phyloP scores from a whole-genome alignment of 2,329 filamentous ascomycete species.

The Zymoseptoria brevis region DNA sequence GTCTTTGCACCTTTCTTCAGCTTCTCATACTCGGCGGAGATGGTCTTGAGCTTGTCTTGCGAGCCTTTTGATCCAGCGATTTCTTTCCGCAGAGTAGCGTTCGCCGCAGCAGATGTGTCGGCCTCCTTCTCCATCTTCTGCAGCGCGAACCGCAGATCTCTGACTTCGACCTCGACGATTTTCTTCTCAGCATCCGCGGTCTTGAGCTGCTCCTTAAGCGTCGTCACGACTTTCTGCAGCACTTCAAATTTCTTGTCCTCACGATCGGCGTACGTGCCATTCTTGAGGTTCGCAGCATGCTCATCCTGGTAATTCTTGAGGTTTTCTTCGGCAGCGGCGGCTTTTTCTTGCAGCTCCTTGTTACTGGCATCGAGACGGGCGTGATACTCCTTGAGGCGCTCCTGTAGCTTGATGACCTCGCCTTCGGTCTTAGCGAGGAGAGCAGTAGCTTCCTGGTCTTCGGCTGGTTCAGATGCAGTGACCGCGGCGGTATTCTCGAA shows the following conservation, averaged over 20 bases:
- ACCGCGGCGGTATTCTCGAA: slow-evolving; percentile 33
- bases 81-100: slow-evolving; percentile 12
- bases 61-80: slow-evolving; percentile 3
- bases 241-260: slow-evolving; percentile 47
- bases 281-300: slow-evolving; percentile 39
- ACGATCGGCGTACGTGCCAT: slow-evolving; percentile 41
- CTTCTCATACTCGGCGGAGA: background rate
- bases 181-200: slow-evolving; percentile 45
- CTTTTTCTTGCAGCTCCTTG: slow-evolving; percentile 36
- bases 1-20: background rate
- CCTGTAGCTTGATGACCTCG: slow-evolving; percentile 53
- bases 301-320: slow-evolving; percentile 35
- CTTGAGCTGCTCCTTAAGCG: slow-evolving; percentile 46
- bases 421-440: slow-evolving; percentile 18
- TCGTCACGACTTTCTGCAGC: slow-evolving; percentile 49
- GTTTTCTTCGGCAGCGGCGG: slow-evolving; percentile 27
- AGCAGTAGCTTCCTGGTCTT: slow-evolving; percentile 34
- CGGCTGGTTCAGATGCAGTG: slow-evolving; percentile 34
- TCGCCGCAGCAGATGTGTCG: slow-evolving; percentile 13
- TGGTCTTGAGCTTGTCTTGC: background rate
- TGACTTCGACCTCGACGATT: slow-evolving; percentile 37
- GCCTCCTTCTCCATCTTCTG: slow-evolving; percentile 25
- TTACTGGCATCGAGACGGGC: slow-evolving; percentile 7
- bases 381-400: slow-evolving; percentile 22
- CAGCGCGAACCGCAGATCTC: slow-evolving; percentile 27